A percentile compares a stretch with the other conserved stretches of the same genome.
Conservation (phyloP, 495 filamentous ascomycete genomes). For the Neurospora sp. region DNA sequence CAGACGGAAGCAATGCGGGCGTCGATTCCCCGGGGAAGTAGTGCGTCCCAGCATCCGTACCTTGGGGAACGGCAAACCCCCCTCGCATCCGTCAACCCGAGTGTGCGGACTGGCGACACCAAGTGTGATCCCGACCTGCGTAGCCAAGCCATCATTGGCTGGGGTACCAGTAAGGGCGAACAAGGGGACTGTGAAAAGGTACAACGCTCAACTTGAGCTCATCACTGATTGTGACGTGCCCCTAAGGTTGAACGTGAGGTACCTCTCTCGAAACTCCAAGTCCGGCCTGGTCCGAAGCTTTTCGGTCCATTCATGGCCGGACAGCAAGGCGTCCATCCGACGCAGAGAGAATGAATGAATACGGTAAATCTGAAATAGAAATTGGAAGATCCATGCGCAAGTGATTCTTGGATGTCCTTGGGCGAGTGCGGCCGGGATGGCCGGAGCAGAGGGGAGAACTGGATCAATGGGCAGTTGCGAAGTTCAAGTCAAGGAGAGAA, state of each 20-base stretch:
- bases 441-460: not conserved
- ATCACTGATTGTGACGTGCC: not conserved
- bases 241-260: not conserved
- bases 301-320: not conserved
- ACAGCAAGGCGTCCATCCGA: not conserved
- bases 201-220: not conserved
- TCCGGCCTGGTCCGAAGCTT: not conserved
- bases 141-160: not conserved
- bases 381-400: not conserved
- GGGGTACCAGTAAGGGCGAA: not conserved
- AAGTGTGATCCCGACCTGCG: not conserved
- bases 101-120: not conserved
- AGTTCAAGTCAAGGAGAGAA: not conserved
- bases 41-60: not conserved
- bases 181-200: not conserved
- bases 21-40: not conserved
- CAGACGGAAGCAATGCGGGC: not conserved
- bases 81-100: not conserved
- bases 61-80: not conserved
- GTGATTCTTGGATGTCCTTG: not conserved
- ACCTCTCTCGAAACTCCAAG: not conserved
- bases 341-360: not conserved
- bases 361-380: not conserved
- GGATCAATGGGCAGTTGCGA: not conserved
- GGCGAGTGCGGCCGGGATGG: not conserved